Conservation (phyloP, 1,139 yeast species). For the Protomyces arabidopsidicola region DNA sequence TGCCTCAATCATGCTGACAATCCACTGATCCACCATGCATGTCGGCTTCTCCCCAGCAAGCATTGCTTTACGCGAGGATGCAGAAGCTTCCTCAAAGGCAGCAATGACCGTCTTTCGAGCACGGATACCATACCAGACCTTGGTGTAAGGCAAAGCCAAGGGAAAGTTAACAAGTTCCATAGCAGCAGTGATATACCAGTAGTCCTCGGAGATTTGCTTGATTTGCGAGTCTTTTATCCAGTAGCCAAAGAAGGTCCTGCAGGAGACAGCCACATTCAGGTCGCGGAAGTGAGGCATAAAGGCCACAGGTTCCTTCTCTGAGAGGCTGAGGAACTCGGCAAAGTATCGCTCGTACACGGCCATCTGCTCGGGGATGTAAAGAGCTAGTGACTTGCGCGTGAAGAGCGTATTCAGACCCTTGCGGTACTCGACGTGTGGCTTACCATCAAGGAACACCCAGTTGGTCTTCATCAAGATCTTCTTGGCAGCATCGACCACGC, state of each 20-base stretch:
- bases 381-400: constrained; percentile 73
- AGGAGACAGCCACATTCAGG: constrained; percentile 85
- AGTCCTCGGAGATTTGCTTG: constrained; percentile 80
- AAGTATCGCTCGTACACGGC: constrained; percentile 74
- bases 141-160: constrained; percentile 87
- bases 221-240: constrained; percentile 89
- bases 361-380: constrained; percentile 81
- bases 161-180: constrained; percentile 96
- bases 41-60: constrained; percentile 71
- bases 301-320: constrained; percentile 56
- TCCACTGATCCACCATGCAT: constrained; percentile 96
- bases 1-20: constrained; percentile 74
- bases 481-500: constrained; percentile 94
- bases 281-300: constrained; percentile 94
- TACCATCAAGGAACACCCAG: constrained; percentile 97
- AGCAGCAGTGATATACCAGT: constrained; percentile 87
- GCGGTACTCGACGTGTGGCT: constrained; percentile 89
- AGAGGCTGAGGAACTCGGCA: constrained; percentile 55
- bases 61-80: constrained; percentile 72
- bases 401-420: constrained; percentile 84
- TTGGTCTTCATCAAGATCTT: constrained; percentile 89
- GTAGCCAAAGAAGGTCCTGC: constrained; percentile 91
- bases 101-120: constrained; percentile 93
- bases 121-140: constrained; percentile 94
- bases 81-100: constrained; percentile 83